phyloP scores from a whole-genome alignment of 2,329 filamentous ascomycete species.

The Beauveria brongniartii region DNA sequence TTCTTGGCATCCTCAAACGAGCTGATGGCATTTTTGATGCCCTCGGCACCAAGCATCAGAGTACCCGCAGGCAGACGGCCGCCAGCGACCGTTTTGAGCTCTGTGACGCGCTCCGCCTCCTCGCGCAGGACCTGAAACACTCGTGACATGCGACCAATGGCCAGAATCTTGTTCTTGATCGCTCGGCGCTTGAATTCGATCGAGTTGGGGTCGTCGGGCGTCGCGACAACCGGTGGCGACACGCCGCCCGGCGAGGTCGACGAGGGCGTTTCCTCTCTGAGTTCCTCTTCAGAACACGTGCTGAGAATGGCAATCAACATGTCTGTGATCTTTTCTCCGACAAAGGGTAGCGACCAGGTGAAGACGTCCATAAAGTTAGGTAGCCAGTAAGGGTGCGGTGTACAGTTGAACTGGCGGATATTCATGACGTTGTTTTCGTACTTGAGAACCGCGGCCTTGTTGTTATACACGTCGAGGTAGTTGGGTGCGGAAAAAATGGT shows the following conservation, averaged over 20 bases:
- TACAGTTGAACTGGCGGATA: constrained; percentile 99
- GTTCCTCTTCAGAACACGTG: constrained; percentile 97
- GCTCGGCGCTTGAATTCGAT: constrained; percentile 91
- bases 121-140: constrained; percentile 98
- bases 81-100: constrained; percentile 93
- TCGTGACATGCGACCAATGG: constrained; percentile 89
- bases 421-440: constrained; percentile 99
- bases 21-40: constrained; percentile 96
- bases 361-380: constrained; percentile 99
- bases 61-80: constrained; percentile 90
- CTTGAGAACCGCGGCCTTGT: constrained; percentile 97
- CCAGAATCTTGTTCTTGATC: constrained; percentile 99
- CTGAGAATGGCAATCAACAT: constrained; percentile 99
- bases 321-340: constrained; percentile 97
- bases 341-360: constrained; percentile 98
- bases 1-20: constrained; percentile 95
- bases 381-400: constrained; percentile 97
- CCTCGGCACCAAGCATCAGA: constrained; percentile 94
- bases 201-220: constrained; percentile 60
- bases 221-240: constrained; percentile 56
- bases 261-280: constrained; percentile 78
- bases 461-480: constrained; percentile 99
- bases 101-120: constrained; percentile 92
- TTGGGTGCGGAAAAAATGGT: constrained; percentile 99
- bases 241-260: constrained; percentile 59